Conservation (phyloP, 1,284 basidiomycete genomes). For the Ganoderma lingzhi region DNA sequence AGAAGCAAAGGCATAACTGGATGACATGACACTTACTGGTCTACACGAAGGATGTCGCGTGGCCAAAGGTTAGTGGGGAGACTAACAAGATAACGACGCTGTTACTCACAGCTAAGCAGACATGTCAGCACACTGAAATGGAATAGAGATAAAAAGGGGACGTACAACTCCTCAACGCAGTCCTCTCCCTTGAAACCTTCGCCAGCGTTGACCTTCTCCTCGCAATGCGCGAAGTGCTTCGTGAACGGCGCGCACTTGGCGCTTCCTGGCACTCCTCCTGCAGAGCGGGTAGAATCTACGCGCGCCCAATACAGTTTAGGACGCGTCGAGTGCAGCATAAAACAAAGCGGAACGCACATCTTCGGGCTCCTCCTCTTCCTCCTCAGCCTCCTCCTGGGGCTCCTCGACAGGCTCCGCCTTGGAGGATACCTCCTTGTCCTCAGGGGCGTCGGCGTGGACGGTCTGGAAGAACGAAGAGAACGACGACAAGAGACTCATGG, state of each 20-base stretch:
- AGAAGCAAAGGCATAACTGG: conserved; percentile 46
- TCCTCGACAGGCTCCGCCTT: conserved; percentile 44
- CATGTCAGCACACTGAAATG: not conserved
- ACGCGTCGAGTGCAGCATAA: not conserved
- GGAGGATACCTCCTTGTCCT: conserved; percentile 46
- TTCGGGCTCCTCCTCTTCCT: conserved; percentile 64
- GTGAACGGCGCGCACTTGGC: conserved; percentile 76
- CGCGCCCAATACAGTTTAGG: not conserved
- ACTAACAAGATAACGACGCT: not conserved
- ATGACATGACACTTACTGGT: conserved; percentile 46
- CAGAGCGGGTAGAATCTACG: conserved; percentile 69
- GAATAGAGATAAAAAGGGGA: conserved; percentile 36
- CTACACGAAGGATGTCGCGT: conserved; percentile 7
- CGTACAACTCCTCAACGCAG: conserved; percentile 89
- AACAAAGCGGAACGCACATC: conserved; percentile 63
- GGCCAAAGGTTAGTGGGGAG: conserved; percentile 15
- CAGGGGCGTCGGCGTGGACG: conserved; percentile 65
- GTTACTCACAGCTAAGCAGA: conserved; percentile 26
- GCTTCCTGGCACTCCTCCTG: conserved; percentile 80
- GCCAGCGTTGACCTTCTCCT: conserved; percentile 89
- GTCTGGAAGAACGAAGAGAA: conserved; percentile 70
- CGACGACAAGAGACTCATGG: conserved; percentile 59
- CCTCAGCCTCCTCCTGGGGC: conserved; percentile 41
- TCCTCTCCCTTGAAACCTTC: conserved; percentile 89
- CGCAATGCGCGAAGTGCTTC: conserved; percentile 92